Conservation (phyloP, 2,329 filamentous ascomycete species). For the Metarhizium album region DNA sequence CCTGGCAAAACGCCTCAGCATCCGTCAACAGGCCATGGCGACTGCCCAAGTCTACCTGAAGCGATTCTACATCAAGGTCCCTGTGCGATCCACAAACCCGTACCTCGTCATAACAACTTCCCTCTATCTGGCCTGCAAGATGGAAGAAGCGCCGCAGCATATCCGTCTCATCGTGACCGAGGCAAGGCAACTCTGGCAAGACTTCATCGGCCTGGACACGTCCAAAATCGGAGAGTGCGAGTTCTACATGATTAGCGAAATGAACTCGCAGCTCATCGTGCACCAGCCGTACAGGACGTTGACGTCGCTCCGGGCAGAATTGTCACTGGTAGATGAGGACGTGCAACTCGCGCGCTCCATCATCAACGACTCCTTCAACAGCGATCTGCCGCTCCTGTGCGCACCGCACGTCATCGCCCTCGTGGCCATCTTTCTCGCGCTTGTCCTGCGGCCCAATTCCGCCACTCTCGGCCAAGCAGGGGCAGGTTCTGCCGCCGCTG, state of each 20-base stretch:
- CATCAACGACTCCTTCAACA: slow-evolving; percentile 88
- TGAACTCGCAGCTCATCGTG: slow-evolving; percentile 80
- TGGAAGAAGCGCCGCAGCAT: slow-evolving; percentile 95
- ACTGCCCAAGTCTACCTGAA: slow-evolving; percentile 93
- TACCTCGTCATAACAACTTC: slow-evolving; percentile 90
- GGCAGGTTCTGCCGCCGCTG: slow-evolving; percentile 21
- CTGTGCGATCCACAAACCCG: slow-evolving; percentile 85
- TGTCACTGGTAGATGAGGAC: slow-evolving; percentile 69
- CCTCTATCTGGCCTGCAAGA: slow-evolving; percentile 92
- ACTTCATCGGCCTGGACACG: slow-evolving; percentile 64
- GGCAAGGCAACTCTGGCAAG: slow-evolving; percentile 75
- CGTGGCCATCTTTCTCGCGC: slow-evolving; percentile 70
- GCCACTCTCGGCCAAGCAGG: slow-evolving; percentile 18
- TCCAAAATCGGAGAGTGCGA: slow-evolving; percentile 87
- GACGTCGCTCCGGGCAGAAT: slow-evolving; percentile 55
- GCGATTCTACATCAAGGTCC: slow-evolving; percentile 83
- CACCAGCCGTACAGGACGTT: slow-evolving; percentile 86
- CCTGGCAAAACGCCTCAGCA: slow-evolving; percentile 70
- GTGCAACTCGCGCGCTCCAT: slow-evolving; percentile 66
- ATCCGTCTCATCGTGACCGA: slow-evolving; percentile 85
- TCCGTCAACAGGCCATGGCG: slow-evolving; percentile 85
- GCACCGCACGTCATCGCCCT: slow-evolving; percentile 83
- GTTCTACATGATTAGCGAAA: slow-evolving; percentile 82
- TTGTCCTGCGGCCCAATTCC: slow-evolving; percentile 61
- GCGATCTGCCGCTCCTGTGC: slow-evolving; percentile 77